A percentile compares a stretch with the other conserved stretches of the same genome.
phyloP scores from a whole-genome alignment of 352 stramenopile species.

The Globisporangium iwayamae region DNA sequence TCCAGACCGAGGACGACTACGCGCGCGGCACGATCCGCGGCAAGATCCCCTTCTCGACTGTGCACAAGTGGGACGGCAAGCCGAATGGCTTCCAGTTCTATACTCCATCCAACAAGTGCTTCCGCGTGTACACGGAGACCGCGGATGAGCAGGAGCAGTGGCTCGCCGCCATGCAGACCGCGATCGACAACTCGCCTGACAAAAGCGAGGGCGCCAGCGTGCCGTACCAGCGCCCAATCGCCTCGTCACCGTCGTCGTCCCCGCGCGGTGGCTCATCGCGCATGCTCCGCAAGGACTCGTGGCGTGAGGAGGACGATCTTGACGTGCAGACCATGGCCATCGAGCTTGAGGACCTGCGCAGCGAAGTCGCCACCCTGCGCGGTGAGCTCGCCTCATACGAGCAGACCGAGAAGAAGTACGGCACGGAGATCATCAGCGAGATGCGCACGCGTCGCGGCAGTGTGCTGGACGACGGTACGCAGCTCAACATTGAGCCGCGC shows the following conservation, averaged over 20 bases:
- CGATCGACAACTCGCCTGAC: conserved; percentile 65
- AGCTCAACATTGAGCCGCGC: conserved; percentile 71
- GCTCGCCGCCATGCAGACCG: conserved; percentile 64
- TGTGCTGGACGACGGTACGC: conserved; percentile 74
- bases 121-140: conserved; percentile 82
- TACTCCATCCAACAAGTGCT: conserved; percentile 80
- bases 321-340: conserved; percentile 59
- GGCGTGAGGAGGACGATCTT: conserved; percentile 64
- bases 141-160: conserved; percentile 62
- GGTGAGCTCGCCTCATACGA: conserved; percentile 73
- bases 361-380: conserved; percentile 64
- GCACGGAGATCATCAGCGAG: conserved; percentile 46
- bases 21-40: conserved; percentile 69
- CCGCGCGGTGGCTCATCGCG: conserved; percentile 37
- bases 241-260: conserved; percentile 57
- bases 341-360: conserved; percentile 75
- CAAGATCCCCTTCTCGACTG: conserved; percentile 78
- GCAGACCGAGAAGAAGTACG: conserved; percentile 77
- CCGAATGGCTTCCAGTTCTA: conserved; percentile 87
- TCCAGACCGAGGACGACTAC: conserved; percentile 66
- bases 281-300: conserved; percentile 64
- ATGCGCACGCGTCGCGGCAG: conserved; percentile 55
- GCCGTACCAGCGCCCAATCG: conserved; percentile 64
- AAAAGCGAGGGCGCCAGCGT: conserved; percentile 60
- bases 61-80: conserved; percentile 85